Percentiles rank a stretch among this genome's conserved stretches.
Evolutionary conservation across 768 basidiomycete species (phyloP).

Genomic region (Boletellus ananas): DNA sequence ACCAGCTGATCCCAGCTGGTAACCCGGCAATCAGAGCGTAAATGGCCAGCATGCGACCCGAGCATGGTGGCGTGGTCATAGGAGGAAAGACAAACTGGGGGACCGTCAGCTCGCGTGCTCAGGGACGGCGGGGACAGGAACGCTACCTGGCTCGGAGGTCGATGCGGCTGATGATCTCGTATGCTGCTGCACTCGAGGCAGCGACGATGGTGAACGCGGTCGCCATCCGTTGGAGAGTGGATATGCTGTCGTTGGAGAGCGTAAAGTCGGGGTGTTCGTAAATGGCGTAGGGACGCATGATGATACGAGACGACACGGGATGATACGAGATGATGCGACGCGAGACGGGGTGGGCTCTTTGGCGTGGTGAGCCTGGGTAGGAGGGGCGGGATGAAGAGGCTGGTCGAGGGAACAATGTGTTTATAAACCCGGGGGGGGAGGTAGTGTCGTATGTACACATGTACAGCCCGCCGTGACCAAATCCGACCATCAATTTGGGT

Average conservation of each 20-base stretch:
- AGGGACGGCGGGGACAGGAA: not conserved
- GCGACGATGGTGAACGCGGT: constrained; percentile 28
- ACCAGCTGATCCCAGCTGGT: constrained; percentile 1
- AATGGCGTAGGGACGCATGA: constrained; percentile 33
- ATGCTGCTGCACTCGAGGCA: constrained; percentile 31
- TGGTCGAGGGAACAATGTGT: too few species aligned
- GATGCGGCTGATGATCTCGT: constrained; percentile 21
- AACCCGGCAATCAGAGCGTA: not conserved
- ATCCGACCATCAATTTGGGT: too few species aligned
- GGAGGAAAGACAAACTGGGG: constrained; percentile 10
- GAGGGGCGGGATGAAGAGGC: too few species aligned
- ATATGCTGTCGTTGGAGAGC: constrained; percentile 21
- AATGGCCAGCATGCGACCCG: not conserved
- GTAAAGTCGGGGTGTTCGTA: constrained; percentile 34
- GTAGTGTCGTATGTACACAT: too few species aligned
- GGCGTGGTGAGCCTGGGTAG: too few species aligned
- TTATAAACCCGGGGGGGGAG: too few species aligned
- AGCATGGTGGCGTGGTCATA: constrained; percentile 7
- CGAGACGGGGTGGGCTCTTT: too few species aligned
- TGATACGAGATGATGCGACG: not conserved
- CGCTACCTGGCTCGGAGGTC: constrained; percentile 21
- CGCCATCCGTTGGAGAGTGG: constrained; percentile 24
- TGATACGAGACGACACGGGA: too few species aligned
- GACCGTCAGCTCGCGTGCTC: not conserved
- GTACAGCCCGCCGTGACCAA: too few species aligned